Evolutionary conservation across 345 rosid species (phyloP), one percentile per base, ranked within the genome.

Genomic region (Rhodamnia rubescens): DNA sequence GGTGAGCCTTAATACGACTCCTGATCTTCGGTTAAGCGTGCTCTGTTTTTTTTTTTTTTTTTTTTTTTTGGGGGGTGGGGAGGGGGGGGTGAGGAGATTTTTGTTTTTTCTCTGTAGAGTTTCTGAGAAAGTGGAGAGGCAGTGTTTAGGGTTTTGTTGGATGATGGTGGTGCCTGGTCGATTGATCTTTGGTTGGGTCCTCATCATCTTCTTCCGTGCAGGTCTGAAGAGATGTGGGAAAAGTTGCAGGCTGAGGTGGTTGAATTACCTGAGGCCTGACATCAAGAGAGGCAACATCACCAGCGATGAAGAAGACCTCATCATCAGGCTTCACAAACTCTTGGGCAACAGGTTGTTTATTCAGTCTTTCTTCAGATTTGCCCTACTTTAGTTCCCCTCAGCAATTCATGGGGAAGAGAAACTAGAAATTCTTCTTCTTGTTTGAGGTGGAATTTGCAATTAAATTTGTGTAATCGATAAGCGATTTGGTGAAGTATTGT

Each of bases 221-320:
- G 89, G 90, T 32, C 84, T 88, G 6, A 87, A 87, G 51, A 85
- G 91, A 82, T 88, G 91, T 54, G 90, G 91, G 81, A 90, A 88
- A 83, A 88, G 91, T 84, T 90, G 89, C 32, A 84, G 91, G 81
- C 89, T 90, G n/a, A 84, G 91, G 16, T 87, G 91, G 91, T 18
- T 87, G 75, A 90, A 88, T 80, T 90, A 90, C n/a, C 36, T 90
- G 86, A 86, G 88, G 55, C 91, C 89, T 50, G 90, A 84, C n/a
- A 88, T 90, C 88, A 87, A 88, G 85, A 87, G 91, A 88, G 90
- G 91, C 22, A 90, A 90, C 81, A 83, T 90, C 49, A 27, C 90
- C 47, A 9, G 16, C 2, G 91, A 90, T 6, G 91, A 90, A 83
- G 89, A 87, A 74, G 91, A 90, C 83, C 90, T 90, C 89, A 88